Evolutionary conservation across 352 stramenopile genomes (phyloP).

Genomic region (Phytophthora melonis): DNA sequence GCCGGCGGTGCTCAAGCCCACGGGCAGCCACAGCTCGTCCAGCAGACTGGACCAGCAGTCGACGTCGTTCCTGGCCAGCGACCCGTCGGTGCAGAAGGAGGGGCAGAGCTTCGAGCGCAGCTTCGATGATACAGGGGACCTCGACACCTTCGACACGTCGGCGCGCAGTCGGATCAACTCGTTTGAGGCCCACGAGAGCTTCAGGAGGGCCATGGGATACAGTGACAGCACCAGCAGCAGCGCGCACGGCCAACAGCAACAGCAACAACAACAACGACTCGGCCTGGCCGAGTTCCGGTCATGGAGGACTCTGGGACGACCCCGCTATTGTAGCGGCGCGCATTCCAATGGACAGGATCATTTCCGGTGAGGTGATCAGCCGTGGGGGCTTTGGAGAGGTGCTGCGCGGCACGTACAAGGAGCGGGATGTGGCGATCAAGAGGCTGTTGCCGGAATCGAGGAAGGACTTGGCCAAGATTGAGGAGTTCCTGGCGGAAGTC

Average conservation of each 20-base stretch:
- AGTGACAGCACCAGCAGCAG: slow-evolving; percentile 32
- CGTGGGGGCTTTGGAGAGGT: slow-evolving; percentile 63
- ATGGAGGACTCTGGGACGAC: slow-evolving; percentile 54
- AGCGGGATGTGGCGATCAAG: slow-evolving; percentile 59
- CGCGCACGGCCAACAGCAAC: slow-evolving; percentile 31
- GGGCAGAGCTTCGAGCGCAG: slow-evolving; percentile 16
- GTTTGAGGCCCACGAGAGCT: slow-evolving; percentile 37
- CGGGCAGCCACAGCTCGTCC: slow-evolving; percentile 8
- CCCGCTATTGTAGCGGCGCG: slow-evolving; percentile 54
- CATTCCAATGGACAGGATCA: slow-evolving; percentile 58
- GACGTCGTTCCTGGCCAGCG: slow-evolving; percentile 14
- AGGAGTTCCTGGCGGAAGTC: slow-evolving; percentile 65
- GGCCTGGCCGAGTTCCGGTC: slow-evolving; percentile 31
- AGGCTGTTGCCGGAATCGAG: slow-evolving; percentile 49
- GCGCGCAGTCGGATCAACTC: slow-evolving; percentile 37
- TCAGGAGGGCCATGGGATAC: slow-evolving; percentile 34
- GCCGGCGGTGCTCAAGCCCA: slow-evolving; percentile 26
- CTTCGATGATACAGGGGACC: slow-evolving; percentile 22
- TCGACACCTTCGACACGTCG: slow-evolving; percentile 37
- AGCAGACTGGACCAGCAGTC: slow-evolving; percentile 14
- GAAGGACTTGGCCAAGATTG: slow-evolving; percentile 49
- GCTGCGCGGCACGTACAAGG: slow-evolving; percentile 48
- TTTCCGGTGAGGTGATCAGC: slow-evolving; percentile 45
- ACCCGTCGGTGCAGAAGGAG: slow-evolving; percentile 20
- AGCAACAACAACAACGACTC: slow-evolving; percentile 14